Conservation (phyloP, 169 alveolate genomes). For the Cryptosporidium felis region DNA sequence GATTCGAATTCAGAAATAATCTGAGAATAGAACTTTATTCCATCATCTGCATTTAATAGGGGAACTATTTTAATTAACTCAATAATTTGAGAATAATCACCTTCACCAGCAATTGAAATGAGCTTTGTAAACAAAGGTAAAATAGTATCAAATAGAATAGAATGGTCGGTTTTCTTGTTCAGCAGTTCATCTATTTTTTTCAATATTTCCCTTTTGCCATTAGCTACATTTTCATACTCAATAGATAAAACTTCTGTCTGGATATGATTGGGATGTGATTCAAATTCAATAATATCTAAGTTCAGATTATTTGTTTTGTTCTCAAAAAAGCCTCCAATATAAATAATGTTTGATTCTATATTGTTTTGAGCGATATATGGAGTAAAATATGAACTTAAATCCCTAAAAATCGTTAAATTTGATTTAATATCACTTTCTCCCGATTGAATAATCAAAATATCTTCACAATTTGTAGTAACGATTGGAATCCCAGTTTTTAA, state of each 20-base stretch:
- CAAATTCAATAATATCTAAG: slow-evolving; percentile 15
- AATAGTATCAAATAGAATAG: background rate
- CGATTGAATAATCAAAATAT: background rate
- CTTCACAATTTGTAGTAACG: background rate
- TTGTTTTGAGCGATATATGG: slow-evolving; percentile 1
- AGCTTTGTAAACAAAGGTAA: background rate
- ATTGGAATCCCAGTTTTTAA: too few species aligned
- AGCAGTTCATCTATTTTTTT: background rate
- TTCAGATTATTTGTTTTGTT: background rate
- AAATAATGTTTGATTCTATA: background rate
- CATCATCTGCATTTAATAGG: background rate
- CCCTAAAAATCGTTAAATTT: background rate
- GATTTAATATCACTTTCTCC: background rate
- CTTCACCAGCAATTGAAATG: background rate
- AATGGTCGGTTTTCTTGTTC: background rate
- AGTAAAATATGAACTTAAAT: background rate
- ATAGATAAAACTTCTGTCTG: background rate
- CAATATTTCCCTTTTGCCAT: background rate
- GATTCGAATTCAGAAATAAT: background rate
- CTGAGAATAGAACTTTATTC: background rate
- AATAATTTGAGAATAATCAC: background rate
- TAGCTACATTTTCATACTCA: background rate
- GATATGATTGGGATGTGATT: background rate
- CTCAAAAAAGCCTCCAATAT: background rate
- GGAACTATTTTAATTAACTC: background rate